Base-by-base conservation (phyloP, 78 protist species). In the Abeoforma whisleri region DNA sequence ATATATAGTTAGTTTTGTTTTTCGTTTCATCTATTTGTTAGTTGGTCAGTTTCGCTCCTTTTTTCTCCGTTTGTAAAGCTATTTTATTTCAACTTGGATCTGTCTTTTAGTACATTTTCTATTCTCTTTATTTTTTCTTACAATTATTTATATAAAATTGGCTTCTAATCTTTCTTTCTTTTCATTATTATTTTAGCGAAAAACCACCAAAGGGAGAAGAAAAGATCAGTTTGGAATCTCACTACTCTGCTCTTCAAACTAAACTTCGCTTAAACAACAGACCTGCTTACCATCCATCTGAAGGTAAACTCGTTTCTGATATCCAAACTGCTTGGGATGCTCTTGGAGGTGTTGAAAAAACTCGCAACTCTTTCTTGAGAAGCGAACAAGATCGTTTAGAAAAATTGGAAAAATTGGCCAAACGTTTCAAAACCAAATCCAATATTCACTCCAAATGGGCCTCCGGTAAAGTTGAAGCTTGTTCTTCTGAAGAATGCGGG, bases 341-440 rank as follows among this genome's bases (percentile, higher is more conserved):
- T 23, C 84, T 89, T 34, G 74, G 71, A 33, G n/a, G 1, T 40
- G 76, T 40, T 28, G 91, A 89, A 34, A 28, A 38, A 62, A 34
- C 31, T 33, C 32, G 31, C 40, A 33, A 30, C 37, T 35, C 1
- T 77, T 1, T 0, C 12, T 38, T 89, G 12, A 36, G 37, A 30
- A 31, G 38, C 35, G 87, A 87, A 75, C 39, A 34, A 30, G 1
- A 1, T n/a, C 90, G 90, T n/a, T 39, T 74, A 39, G 80, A 88
- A 69, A 0, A 38, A 23, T 37, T 88, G 48, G 84, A 25, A 35
- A 57, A 23, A 2, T 87, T 88, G 5, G 85, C 87, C 33, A 36
- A 1, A 16, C 81, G 80, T 33, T 88, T 88, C 30, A 2, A 23
- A 33, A 22, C 71, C 57, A 88, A 88, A 70, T 85, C 90, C 1